Base-by-base conservation (phyloP, 495 filamentous ascomycete species). In the Penicillium longicatenatum region DNA sequence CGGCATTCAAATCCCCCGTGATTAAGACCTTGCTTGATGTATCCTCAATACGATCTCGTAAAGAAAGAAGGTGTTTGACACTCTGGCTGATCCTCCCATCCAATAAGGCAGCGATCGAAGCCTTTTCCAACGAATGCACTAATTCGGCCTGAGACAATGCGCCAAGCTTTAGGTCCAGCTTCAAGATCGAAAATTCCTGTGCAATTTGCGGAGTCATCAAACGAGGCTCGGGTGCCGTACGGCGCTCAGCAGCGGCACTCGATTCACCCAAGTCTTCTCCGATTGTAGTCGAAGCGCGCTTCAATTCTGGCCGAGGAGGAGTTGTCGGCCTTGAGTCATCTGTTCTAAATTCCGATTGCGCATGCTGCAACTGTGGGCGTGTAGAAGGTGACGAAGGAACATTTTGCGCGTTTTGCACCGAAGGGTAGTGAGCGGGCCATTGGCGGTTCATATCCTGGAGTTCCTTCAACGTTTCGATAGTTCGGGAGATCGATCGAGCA, bases 1-100 rank as follows among this genome's bases (percentile, higher is more conserved):
- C 94, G 14, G 94, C 93, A 69, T 98, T 98, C 48, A 98, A 72
- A 74, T 98, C 94, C 65, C 94, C 94, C 12, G 94, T 98, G n/a
- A 98, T 86, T 62, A 98, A 68, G 16, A 98, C 95, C 74, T 98
- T 98, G 75, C 95, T 98, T 3, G 93, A 90, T 0, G 90, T 98
- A 75, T 98, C 94, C 67, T 97, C 93, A 50, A 98, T 98, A 50
- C 94, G 85, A 60, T 98, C 95, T 57, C 91, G 87, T 42, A 98
- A 80, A 4, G 87, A 83, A 43, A 89, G 78, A 7, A 98, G 82
- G 77, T 98, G 94, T 66, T 92, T 90, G 70, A 97, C 86, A 70
- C 90, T 96, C 62, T 93, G 88, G 55, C 86, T 86, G 66, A 98
- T 97, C 70, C 95, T 96, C 11, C 92, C 93, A 70, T 98, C 93